phyloP scores from a whole-genome alignment of 768 basidiomycete genomes.

The Hypholoma fasciculare region DNA sequence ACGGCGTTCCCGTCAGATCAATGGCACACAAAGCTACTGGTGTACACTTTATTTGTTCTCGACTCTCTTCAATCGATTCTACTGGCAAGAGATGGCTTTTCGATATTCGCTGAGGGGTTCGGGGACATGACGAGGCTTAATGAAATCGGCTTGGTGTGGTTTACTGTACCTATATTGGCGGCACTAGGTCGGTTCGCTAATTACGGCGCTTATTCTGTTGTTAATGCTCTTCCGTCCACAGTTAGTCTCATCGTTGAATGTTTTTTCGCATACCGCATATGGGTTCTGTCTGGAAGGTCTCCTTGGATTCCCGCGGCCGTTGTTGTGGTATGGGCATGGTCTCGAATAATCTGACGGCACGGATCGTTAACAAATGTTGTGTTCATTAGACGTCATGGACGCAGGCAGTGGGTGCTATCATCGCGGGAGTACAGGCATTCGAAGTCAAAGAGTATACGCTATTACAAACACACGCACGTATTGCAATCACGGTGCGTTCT shows the following conservation, averaged over 20 bases:
- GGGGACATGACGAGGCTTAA: neutral
- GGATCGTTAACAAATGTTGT: too few species aligned
- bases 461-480: neutral
- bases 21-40: slow-evolving; percentile 4
- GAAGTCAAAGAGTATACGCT: neutral
- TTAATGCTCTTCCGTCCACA: neutral
- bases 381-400: neutral
- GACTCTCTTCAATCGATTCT: slow-evolving; percentile 6
- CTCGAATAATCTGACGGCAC: neutral
- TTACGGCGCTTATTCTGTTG: neutral
- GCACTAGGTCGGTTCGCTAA: neutral
- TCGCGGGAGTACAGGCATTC: slow-evolving; percentile 1
- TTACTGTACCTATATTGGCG: slow-evolving; percentile 1
- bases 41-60: slow-evolving; percentile 1
- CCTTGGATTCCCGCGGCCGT: neutral
- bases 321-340: neutral
- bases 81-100: slow-evolving; percentile 1
- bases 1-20: slow-evolving; percentile 8
- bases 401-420: slow-evolving; percentile 1
- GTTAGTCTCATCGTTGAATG: slow-evolving; percentile 6
- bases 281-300: slow-evolving; percentile 4
- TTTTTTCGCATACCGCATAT: slow-evolving; percentile 6
- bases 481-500: neutral
- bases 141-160: slow-evolving; percentile 1
- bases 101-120: slow-evolving; percentile 2